Evolutionary conservation across 371 early-diverging fungal species (phyloP), one percentile per base, ranked within the genome.

Genomic region (Coemansia sp.): DNA sequence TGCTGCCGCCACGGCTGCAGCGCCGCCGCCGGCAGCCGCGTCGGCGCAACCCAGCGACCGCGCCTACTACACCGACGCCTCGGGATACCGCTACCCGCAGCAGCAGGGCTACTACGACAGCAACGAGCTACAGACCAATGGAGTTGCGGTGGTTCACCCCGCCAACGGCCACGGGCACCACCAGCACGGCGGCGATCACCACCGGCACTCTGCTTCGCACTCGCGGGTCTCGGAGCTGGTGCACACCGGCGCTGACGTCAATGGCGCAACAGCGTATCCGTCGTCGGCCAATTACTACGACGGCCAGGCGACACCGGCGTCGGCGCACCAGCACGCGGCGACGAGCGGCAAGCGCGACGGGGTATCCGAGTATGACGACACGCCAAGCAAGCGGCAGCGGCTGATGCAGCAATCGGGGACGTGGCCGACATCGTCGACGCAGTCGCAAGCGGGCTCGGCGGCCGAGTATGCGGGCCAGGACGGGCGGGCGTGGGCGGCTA

Each of bases 381-480:
- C 59, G 34, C 49, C 34, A 14, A 54, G 42, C 34, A 75, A 75
- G 63, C 63, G 76, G 11, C 76, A 75, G 57, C 62, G 76, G 41
- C 34, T 66, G 52, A 47, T 55, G 41, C 66, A 57, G 43, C 55
- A 59, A 14, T 56, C 71, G 4, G 51, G 56, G n/a, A 52, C 57
- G 31, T 66, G 66, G 72, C 34, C 66, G 30, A 33, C 34, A 26
- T 10, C 61, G 5, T 20, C 64, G 2, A 41, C 54, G 5, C 39
- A 55, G 5, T 52, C 45, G 33, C 67, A 55, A 69, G 35, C 63
- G 34, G 39, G 31, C 4, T 3, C 35, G 5, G 16, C 36, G 14
- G 6, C 53, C 12, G 53, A 53, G 38, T 53, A 53, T 9, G 38
- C 20, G 8, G 20, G 34, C 30, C 50, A 41, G 33, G 61, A 41